Evolutionary conservation across 371 early-diverging fungal genomes (phyloP), one percentile per base, ranked within the genome.

Genomic region (Apophysomyces ossiformis): DNA sequence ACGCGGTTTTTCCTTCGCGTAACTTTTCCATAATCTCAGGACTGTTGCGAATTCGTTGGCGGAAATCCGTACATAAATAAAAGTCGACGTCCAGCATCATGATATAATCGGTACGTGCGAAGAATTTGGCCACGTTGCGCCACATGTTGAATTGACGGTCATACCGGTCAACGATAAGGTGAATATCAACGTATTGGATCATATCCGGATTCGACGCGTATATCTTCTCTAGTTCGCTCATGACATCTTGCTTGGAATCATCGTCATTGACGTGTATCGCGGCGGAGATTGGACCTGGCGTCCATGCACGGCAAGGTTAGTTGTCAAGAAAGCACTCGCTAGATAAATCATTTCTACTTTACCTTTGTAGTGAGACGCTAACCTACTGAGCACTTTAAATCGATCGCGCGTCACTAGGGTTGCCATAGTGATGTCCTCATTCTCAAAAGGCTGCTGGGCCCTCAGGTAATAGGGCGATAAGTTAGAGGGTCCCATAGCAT

Each of bases 1-100:
- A 68, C 0, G 86, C 90, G 5, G 78, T 79, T 50, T 76, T 83
- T 7, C 84, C 85, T n/a, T 68, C 43, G 18, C 81, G 64, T 63
- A 87, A 67, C 26, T 74, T 69, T 0, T 75, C 63, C 70, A 84
- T 78, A 18, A 82, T 74, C 16, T 67, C 68, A 13, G 76, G 69
- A 37, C 80, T 70, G 16, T 74, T 69, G n/a, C 73, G 75, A 12
- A 87, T 70, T 0, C 76, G 75, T 15, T 74, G 61, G 61, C 87
- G 78, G 38, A 90, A 74, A 57, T 89, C 83, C 21, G 88, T 89
- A 67, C 90, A 89, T 9, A 88, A 73, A 59, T 86, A 81, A 64
- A 90, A 90, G 65, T 90, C 90, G 44, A 89, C 89, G 71, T 90
- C 90, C 57, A 90, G 72, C 88, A 86, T 87, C 87, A 89, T 85